Percentiles rank a stretch among this genome's conserved stretches.
Conservation (phyloP, 1,284 basidiomycete species). For the Leccinum pachyderme region DNA sequence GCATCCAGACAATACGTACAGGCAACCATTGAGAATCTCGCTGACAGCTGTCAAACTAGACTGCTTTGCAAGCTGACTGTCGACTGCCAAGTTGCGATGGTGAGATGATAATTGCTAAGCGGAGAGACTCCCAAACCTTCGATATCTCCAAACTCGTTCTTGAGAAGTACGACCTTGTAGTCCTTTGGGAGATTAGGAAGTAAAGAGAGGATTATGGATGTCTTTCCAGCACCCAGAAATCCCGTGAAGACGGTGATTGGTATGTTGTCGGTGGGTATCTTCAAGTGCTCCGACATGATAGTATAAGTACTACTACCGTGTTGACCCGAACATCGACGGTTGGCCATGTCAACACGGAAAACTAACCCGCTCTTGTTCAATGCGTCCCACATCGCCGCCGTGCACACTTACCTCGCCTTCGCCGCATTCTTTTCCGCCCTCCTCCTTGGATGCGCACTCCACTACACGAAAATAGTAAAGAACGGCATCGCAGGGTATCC, state of each 20-base stretch:
- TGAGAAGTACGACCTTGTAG: conserved; percentile 83
- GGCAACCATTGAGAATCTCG: conserved; percentile 91
- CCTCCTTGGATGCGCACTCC: conserved; percentile 62
- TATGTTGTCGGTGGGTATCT: conserved; percentile 37
- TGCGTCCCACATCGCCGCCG: conserved; percentile 55
- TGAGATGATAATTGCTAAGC: conserved; percentile 1
- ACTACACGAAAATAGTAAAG: conserved; percentile 88
- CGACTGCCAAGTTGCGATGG: conserved; percentile 48
- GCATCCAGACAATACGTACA: conserved; percentile 47
- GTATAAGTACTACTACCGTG: neutral
- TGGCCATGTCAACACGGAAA: conserved; percentile 22
- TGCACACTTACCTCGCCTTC: conserved; percentile 71
- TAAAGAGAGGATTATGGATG: conserved; percentile 79
- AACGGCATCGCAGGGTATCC: conserved; percentile 86
- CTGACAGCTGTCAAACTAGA: conserved; percentile 81
- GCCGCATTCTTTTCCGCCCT: conserved; percentile 75
- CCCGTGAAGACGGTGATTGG: conserved; percentile 87
- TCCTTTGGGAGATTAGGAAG: conserved; percentile 76
- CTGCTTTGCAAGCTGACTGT: conserved; percentile 83
- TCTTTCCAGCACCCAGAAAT: conserved; percentile 75
- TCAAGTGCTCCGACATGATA: conserved; percentile 24
- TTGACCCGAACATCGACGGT: neutral
- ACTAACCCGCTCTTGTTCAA: conserved; percentile 34
- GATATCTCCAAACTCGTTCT: conserved; percentile 87
- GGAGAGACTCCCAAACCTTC: conserved; percentile 48